Conservation (phyloP, 2,329 filamentous ascomycete genomes). For the Lecanosticta acicola region DNA sequence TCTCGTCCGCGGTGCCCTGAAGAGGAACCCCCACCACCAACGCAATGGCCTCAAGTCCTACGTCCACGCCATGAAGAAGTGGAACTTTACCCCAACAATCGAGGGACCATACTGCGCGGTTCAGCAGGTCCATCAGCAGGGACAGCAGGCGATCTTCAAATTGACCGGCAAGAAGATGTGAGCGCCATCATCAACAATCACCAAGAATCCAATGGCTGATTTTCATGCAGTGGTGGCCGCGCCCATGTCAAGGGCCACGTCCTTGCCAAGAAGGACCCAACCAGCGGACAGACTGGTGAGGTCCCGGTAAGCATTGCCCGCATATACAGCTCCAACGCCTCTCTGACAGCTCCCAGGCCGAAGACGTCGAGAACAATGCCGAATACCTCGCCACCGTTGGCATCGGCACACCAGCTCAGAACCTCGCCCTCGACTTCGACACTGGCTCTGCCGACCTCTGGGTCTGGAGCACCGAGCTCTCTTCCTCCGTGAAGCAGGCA, state of each 20-base stretch:
- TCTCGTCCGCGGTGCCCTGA: constrained; percentile 23
- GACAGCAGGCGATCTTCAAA: constrained; percentile 31
- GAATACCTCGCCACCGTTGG: constrained; percentile 58
- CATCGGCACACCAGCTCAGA: constrained; percentile 61
- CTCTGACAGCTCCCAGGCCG: constrained; percentile 36
- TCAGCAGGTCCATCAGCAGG: constrained; percentile 45
- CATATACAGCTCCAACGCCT: neutral
- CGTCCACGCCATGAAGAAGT: constrained; percentile 24
- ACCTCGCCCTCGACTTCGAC: constrained; percentile 51
- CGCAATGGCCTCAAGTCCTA: constrained; percentile 30
- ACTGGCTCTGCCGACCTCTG: constrained; percentile 66
- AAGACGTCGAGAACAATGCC: constrained; percentile 63
- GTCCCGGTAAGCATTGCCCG: constrained; percentile 19
- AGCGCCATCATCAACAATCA: neutral
- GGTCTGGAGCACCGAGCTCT: constrained; percentile 32
- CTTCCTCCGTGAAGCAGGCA: constrained; percentile 8
- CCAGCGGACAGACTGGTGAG: constrained; percentile 23
- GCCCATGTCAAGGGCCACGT: constrained; percentile 40
- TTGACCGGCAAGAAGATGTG: constrained; percentile 40
- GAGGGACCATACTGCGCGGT: constrained; percentile 56
- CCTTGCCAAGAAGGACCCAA: constrained; percentile 43
- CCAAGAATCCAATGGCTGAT: neutral
- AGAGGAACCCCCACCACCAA: constrained; percentile 26
- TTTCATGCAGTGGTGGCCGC: constrained; percentile 39
- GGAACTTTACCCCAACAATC: constrained; percentile 55